These are phyloP conservation scores for Cryptococcus jaspeensis DNA, from an alignment of 1,284 basidiomycete species.

Conservation along the genomic window DNA sequence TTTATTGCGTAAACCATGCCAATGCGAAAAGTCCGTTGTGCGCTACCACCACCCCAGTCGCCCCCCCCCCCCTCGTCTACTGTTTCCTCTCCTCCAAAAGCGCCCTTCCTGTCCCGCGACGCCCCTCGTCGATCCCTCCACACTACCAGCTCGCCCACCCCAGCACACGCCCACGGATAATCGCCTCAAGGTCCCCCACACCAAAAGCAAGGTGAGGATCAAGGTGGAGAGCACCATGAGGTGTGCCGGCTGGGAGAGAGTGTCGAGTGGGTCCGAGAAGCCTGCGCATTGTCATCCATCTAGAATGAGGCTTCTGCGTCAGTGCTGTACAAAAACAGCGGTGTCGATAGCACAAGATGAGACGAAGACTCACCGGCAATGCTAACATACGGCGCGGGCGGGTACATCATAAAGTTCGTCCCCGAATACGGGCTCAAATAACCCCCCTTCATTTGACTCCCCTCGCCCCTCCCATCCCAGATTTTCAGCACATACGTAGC, in stretches of 20 bases:
- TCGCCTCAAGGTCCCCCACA: constrained; percentile 62
- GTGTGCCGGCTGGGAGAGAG: constrained; percentile 61
- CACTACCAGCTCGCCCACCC: too few species aligned
- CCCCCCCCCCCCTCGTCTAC: too few species aligned
- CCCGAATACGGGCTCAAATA: constrained; percentile 67
- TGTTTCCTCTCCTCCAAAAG: too few species aligned
- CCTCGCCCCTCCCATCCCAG: constrained; percentile 72
- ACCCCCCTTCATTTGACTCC: constrained; percentile 62
- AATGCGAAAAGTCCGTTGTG: too few species aligned
- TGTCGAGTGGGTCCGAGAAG: constrained; percentile 58
- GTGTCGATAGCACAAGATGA: too few species aligned
- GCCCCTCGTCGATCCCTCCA: too few species aligned
- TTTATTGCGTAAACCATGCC: too few species aligned
- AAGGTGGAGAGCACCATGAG: constrained; percentile 66
- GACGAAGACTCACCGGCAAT: constrained; percentile 66
- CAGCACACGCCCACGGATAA: neutral
- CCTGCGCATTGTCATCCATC: constrained; percentile 70
- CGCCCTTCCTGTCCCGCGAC: too few species aligned
- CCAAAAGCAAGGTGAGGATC: constrained; percentile 69
- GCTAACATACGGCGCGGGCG: constrained; percentile 72
- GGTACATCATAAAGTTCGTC: constrained; percentile 80
- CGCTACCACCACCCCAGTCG: too few species aligned
- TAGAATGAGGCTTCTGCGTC: too few species aligned
- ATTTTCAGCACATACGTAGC: constrained; percentile 74
- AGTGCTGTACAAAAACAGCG: too few species aligned